These are phyloP conservation scores for Fragaria iinumae DNA, from an alignment of 306 rosid species.

Conservation along the genomic window DNA sequence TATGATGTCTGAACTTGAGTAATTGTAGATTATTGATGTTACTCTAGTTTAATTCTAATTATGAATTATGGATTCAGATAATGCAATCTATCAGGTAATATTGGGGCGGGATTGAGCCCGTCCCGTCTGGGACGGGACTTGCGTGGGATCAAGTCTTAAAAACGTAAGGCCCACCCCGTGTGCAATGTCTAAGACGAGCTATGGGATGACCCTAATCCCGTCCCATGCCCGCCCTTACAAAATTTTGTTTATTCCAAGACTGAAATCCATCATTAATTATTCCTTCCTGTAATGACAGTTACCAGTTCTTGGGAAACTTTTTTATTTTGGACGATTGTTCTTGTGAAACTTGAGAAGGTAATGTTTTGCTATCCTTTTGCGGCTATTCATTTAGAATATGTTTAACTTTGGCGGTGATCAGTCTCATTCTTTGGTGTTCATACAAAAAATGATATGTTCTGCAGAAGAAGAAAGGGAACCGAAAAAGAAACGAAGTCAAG, in stretches of 20 bases:
- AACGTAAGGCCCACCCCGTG: too few relatives aligned
- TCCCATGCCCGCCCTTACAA: too few relatives aligned
- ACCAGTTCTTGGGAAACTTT: conserved; percentile 34
- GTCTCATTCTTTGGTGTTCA: conserved; percentile 8
- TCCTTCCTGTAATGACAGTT: conserved; percentile 43
- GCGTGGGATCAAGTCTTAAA: too few relatives aligned
- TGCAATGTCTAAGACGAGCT: too few relatives aligned
- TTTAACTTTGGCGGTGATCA: not conserved
- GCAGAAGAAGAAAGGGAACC: conserved; percentile 56
- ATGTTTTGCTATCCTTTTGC: conserved; percentile 11
- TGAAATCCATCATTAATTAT: not conserved
- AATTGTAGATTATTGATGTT: too few relatives aligned
- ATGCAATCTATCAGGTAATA: too few relatives aligned
- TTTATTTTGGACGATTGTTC: conserved; percentile 25
- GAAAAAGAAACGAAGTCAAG: conserved; percentile 52
- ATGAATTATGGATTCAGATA: too few relatives aligned
- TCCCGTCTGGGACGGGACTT: too few relatives aligned
- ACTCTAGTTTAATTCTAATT: too few relatives aligned
- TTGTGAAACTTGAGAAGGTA: conserved; percentile 67
- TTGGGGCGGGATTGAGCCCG: too few relatives aligned
- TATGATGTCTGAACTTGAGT: too few relatives aligned
- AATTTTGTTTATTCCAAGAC: conserved; percentile 7
- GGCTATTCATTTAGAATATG: not conserved
- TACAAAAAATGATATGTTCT: conserved; percentile 16
- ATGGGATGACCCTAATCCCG: too few relatives aligned